Conservation (phyloP, 2,329 filamentous ascomycete species). For the Paraphoma chrysanthemicola region DNA sequence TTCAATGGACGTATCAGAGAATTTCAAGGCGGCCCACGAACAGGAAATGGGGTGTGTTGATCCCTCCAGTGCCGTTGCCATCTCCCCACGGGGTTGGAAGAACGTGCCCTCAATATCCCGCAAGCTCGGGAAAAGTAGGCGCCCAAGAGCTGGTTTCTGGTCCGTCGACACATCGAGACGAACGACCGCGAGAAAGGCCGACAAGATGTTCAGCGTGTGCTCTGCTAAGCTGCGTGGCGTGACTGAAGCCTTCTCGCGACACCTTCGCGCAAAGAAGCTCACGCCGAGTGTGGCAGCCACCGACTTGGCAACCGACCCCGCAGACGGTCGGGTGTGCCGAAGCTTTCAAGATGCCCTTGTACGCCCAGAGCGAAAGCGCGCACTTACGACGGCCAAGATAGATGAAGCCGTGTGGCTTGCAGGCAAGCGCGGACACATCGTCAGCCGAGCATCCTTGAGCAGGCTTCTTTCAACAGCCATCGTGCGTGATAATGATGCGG, state of each 20-base stretch:
- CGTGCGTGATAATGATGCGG: slow-evolving; percentile 9
- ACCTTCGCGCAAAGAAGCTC: slow-evolving; percentile 29
- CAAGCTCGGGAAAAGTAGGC: not conserved
- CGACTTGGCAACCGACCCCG: slow-evolving; percentile 36
- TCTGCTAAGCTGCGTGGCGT: slow-evolving; percentile 32
- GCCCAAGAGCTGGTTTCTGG: not conserved
- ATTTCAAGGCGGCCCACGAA: slow-evolving; percentile 6
- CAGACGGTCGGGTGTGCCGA: slow-evolving; percentile 22
- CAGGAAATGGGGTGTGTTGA: slow-evolving; percentile 22
- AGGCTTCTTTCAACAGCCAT: slow-evolving; percentile 43
- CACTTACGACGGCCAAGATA: slow-evolving; percentile 37
- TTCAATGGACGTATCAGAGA: slow-evolving; percentile 21
- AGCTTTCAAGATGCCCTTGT: slow-evolving; percentile 21
- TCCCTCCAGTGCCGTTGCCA: slow-evolving; percentile 16
- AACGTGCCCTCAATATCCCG: not conserved
- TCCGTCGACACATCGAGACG: not conserved
- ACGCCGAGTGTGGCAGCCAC: slow-evolving; percentile 29
- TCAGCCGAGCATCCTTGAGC: slow-evolving; percentile 39
- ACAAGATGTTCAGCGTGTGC: slow-evolving; percentile 3
- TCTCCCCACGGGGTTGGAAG: slow-evolving; percentile 34
- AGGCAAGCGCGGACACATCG: slow-evolving; percentile 25
- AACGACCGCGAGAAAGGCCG: slow-evolving; percentile 2
- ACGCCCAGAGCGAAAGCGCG: slow-evolving; percentile 22
- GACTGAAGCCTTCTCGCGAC: slow-evolving; percentile 27
- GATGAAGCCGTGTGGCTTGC: slow-evolving; percentile 33